Conservation (phyloP, 768 basidiomycete species). For the Rhizopogon salebrosus region DNA sequence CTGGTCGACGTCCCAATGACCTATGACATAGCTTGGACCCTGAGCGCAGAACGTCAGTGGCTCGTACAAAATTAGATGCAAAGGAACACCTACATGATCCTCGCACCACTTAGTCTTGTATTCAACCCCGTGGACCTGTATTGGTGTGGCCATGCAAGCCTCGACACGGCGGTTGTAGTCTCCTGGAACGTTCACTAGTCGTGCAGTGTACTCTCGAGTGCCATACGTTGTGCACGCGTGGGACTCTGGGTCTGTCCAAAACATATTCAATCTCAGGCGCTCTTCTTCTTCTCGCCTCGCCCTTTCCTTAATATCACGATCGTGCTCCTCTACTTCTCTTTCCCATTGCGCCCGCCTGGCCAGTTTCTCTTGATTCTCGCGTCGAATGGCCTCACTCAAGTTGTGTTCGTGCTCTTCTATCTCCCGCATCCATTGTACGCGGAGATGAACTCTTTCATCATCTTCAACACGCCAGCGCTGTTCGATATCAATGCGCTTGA, state of each 20-base stretch:
- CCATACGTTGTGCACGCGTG: conserved; percentile 23
- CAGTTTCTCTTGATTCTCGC: no score
- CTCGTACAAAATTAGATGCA: background rate
- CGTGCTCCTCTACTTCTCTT: conserved; percentile 13
- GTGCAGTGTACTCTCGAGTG: conserved; percentile 25
- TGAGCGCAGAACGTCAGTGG: conserved; percentile 1
- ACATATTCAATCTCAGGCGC: conserved; percentile 15
- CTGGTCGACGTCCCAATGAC: conserved; percentile 22
- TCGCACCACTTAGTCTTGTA: conserved; percentile 17
- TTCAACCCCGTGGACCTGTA: conserved; percentile 19
- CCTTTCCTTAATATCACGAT: conserved; percentile 13
- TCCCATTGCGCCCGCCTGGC: conserved; percentile 7
- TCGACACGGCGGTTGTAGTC: conserved; percentile 15
- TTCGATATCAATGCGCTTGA: conserved; percentile 6
- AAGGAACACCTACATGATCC: conserved; percentile 11
- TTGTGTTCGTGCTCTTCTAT: background rate
- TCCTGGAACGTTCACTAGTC: conserved; percentile 22
- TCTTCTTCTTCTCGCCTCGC: conserved; percentile 14
- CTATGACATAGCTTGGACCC: conserved; percentile 15
- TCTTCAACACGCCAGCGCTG: conserved; percentile 18
- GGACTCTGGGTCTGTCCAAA: conserved; percentile 13
- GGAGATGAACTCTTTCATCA: background rate
- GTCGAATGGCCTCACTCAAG: no score
- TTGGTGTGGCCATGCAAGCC: conserved; percentile 18
- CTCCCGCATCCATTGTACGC: background rate